phyloP scores from a whole-genome alignment of 306 rosid genomes.

The Fragaria ananassa region DNA sequence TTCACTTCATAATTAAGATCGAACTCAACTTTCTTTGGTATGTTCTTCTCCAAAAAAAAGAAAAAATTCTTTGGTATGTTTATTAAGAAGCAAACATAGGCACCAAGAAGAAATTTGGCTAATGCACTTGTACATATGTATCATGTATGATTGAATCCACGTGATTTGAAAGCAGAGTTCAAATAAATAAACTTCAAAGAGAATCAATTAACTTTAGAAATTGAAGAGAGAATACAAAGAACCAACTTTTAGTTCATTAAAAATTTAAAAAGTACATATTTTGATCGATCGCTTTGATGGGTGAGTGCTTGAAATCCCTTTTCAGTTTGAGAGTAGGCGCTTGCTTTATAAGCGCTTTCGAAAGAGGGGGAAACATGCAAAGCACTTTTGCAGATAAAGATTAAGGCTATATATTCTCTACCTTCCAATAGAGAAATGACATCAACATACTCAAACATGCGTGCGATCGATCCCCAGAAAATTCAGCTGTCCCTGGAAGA shows the following conservation, averaged over 20 bases:
- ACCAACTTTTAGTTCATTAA: neutral
- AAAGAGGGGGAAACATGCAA: neutral
- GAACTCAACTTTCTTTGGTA: no score
- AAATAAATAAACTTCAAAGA: neutral
- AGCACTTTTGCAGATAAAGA: neutral
- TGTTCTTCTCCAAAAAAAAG: no score
- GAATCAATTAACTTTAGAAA: neutral
- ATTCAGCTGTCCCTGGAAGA: slow-evolving; percentile 9
- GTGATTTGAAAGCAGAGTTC: neutral
- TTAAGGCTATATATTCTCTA: neutral
- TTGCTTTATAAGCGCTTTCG: neutral
- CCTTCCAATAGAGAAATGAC: slow-evolving; percentile 1
- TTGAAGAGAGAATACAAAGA: no score
- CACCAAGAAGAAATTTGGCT: neutral
- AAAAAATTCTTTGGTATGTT: no score
- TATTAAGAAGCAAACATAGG: neutral
- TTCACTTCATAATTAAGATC: neutral
- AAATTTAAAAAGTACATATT: neutral
- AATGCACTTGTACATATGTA: neutral
- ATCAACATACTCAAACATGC: neutral
- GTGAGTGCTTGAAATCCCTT: neutral
- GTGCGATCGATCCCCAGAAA: neutral
- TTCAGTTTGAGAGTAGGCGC: neutral
- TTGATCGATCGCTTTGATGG: neutral
- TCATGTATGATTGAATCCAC: neutral